Evolutionary conservation across 2,329 filamentous ascomycete species (phyloP).

Genomic region (Endothia cerciana): DNA sequence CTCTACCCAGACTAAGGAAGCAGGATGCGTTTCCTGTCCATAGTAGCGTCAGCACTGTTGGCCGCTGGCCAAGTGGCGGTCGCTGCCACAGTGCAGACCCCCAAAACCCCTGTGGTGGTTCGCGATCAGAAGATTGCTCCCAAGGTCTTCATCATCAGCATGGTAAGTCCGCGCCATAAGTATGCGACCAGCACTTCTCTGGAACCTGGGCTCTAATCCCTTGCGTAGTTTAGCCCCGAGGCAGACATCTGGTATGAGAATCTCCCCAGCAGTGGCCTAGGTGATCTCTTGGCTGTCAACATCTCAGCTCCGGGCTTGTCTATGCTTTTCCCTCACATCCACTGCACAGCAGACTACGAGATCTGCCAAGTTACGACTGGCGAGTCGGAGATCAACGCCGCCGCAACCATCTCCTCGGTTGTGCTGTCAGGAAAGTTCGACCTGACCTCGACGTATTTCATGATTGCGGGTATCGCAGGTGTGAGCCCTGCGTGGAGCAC

Average conservation of each 20-base stretch:
- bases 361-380: constrained; percentile 73
- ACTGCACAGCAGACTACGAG: constrained; percentile 63
- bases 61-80: constrained; percentile 20
- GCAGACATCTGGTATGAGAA: constrained; percentile 64
- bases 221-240: constrained; percentile 62
- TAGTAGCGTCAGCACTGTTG: constrained; percentile 24
- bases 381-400: constrained; percentile 76
- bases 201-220: not conserved
- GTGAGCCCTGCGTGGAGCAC: constrained; percentile 71
- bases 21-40: constrained; percentile 26
- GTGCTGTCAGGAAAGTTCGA: constrained; percentile 66
- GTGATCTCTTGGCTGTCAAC: constrained; percentile 59
- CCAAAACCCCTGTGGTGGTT: constrained; percentile 9
- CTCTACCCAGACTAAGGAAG: no score
- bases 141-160: constrained; percentile 65
- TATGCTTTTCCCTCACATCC: constrained; percentile 65
- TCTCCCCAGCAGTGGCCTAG: constrained; percentile 49
- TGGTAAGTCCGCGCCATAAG: constrained; percentile 47
- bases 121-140: constrained; percentile 48
- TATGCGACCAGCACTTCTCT: not conserved
- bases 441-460: constrained; percentile 69
- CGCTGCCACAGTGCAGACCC: constrained; percentile 17
- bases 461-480: constrained; percentile 75
- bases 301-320: constrained; percentile 66
- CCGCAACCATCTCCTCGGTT: constrained; percentile 65